Evolutionary conservation across 1,284 basidiomycete species (phyloP), one percentile per base, ranked within the genome.

Genomic region (Stygiomarasmius scandens): DNA sequence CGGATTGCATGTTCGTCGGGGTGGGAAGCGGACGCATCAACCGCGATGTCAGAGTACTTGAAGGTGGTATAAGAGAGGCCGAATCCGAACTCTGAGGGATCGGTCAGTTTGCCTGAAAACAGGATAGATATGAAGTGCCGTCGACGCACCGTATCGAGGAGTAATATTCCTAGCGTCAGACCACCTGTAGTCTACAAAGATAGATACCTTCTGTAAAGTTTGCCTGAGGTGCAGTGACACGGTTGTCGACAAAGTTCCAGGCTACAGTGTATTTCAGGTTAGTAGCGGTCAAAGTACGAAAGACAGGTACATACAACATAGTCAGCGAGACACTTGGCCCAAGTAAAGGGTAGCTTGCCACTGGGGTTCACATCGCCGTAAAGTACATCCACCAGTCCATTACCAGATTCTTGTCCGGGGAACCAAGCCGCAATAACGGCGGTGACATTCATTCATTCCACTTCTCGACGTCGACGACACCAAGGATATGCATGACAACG

Each of bases 331-430:
- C 63, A 65, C 60, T 82, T 82, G n/a, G 80, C 84, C 55, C 86
- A 82, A 1, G 85, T 85, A 67, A 83, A 85, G 2, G 85, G 80
- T 20, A 89, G 68, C n/a, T n/a, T n/a, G n/a, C n/a, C n/a, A n/a
- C n/a, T n/a, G n/a, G n/a, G n/a, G n/a, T n/a, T n/a, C n/a, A 78
- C 78, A 16, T 67, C 66, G 1, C 78, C 83, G 55, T 76, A 85
- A 23, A 85, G 66, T 11, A 85, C 70, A 49, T 85, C 65, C 9
- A 64, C 44, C 20, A 73, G 64, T 1, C 64, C 64, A 45, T 58
- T 62, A 0, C 87, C 86, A 14, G 78, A 76, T 66, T 88, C 84
- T 38, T 55, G 54, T 2, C 61, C 55, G 8, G 59, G 59, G 34
- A 54, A 50, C 52, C 52, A 55, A 11, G 57, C 57, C 20, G 56